These are phyloP conservation scores for Rhodotorula sp. DNA, from an alignment of 1,284 basidiomycete genomes.

Conservation along the genomic window DNA sequence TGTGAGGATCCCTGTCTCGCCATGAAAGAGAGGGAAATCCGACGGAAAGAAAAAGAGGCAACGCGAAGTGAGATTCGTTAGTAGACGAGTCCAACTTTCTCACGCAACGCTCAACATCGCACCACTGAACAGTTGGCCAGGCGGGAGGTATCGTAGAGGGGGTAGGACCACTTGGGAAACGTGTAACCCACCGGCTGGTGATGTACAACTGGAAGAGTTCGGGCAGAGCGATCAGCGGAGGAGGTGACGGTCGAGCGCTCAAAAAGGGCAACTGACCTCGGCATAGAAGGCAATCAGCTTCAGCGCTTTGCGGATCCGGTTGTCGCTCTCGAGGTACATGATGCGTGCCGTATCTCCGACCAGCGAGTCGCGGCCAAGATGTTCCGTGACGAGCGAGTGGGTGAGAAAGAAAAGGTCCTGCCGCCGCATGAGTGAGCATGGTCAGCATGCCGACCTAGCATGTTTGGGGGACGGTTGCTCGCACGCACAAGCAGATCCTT, in stretches of 20 bases:
- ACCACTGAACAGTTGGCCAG: not conserved
- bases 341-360: not conserved
- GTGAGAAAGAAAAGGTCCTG: conserved; percentile 30
- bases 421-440: not conserved
- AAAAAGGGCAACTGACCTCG: conserved; percentile 6
- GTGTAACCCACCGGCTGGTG: conserved; percentile 2
- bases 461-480: too few relatives aligned
- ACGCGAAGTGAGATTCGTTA: not conserved
- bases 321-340: conserved; percentile 21
- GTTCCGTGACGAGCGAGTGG: conserved; percentile 21
- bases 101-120: not conserved
- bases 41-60: not conserved
- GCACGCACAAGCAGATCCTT: conserved; percentile 22
- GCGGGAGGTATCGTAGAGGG: not conserved
- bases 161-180: not conserved
- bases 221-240: too few relatives aligned
- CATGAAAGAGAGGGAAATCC: not conserved
- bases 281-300: conserved; percentile 29
- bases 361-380: conserved; percentile 11
- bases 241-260: too few relatives aligned
- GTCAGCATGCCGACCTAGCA: not conserved
- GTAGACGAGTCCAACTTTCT: too few relatives aligned
- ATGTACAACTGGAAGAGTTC: conserved; percentile 12
- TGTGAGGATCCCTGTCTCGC: conserved; percentile 12
- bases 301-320: conserved; percentile 22